Evolutionary conservation across 352 stramenopile species (phyloP), one percentile per base, ranked within the genome.

Genomic region (Phytopythium litorale): DNA sequence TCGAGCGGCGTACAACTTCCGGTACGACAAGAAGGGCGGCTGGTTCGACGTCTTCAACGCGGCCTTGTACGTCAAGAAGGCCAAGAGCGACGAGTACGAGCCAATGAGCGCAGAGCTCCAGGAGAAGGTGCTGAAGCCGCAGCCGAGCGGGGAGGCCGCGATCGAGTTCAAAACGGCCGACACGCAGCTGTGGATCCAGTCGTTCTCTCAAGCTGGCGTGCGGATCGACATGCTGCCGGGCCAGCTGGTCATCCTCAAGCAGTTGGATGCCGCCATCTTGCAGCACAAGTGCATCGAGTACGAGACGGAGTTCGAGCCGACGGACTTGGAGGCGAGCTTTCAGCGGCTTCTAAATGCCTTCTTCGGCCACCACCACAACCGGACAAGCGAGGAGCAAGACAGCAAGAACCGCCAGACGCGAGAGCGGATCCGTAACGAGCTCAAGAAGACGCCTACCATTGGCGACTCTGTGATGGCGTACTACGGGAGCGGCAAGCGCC

Each of bases 301-400:
- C 43, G 72, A 76, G 23, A 81, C 79, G 8, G 75, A 82, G 25
- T 91, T 84, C 50, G 71, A 85, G 51, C 70, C 76, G 12, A 70
- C 70, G 12, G 79, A 91, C 43, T 73, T 89, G n/a, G 79, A 91
- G 61, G 79, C 78, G 11, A 89, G 78, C 38, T 91, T 89, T 40
- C 79, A 89, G 46, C 69, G 81, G 3, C 61, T 91, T 42, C 67
- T 91, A 1, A 91, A 91, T 56, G 71, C 68, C 1, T 76, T 88
- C 35, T 91, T 88, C 40, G 37, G 45, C 2, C 82, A 91, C 38
- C 65, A 84, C 38, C 66, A 69, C 11, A 62, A 71, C 4, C 62
- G 63, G 0, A 79, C 76, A 3, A 59, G 76, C 19, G 43, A 72
- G 32, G 70, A 85, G 4, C 65, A 84, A 30, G 79, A 87, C 19